Evolutionary conservation across 1,139 yeast species (phyloP), one percentile per base, ranked within the genome.

Genomic region (Candida sp.): DNA sequence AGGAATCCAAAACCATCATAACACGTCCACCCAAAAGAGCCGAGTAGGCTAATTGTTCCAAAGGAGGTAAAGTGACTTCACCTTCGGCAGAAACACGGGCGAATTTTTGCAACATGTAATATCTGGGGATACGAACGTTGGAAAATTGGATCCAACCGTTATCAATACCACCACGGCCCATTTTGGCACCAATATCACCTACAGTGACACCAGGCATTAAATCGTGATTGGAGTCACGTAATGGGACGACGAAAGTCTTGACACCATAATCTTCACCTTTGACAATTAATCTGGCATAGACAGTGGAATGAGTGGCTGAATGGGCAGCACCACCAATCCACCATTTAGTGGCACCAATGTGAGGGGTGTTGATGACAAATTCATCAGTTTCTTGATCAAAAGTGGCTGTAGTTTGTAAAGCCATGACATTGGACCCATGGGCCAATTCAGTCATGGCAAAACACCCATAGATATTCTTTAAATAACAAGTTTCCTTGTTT

Each of bases 251-350:
- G 67, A 90, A 88, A 21, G 90, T 85, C 70, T 88, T 88, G 52
- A 89, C 96, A 43, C 97, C 97, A 60, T 87, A 84, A 64, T 90
- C 97, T 64, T 85, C 77, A 38, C 88, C 93, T 45, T 83, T 77
- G 34, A 88, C 91, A 49, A 86, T 79, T 55, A 90, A 75, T 56
- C 97, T 77, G 29, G 97, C 97, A 59, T 83, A 90, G 40, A 80
- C 84, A 33, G 86, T 79, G 22, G 89, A 73, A 66, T 90, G 97
- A 39, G 93, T 87, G 7, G 97, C 86, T 22, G 96, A 84, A 61
- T 88, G 96, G 5, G 97, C 97, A 43, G 97, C 97, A 59, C 97
- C 97, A 43, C 97, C 97, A 58, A 90, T 90, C 97, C 97, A 90
- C 97, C 97, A 90, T 67, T 90, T 90, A 46, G 97, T 88, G 34